phyloP scores from a whole-genome alignment of 768 basidiomycete species.

The Phanerochaete carnosa region DNA sequence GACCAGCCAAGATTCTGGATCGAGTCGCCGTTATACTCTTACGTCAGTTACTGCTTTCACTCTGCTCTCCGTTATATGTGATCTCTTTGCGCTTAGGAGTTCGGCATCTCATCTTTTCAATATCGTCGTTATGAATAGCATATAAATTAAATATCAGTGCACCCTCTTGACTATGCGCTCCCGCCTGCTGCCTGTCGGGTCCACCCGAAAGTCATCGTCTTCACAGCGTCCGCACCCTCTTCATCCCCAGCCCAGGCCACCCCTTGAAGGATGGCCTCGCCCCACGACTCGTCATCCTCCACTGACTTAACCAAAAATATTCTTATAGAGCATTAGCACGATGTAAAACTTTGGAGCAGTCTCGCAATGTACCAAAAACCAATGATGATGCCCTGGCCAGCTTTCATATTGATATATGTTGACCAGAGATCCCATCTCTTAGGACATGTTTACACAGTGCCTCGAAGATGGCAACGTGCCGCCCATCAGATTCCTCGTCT shows the following conservation, averaged over 20 bases:
- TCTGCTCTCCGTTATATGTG: constrained; percentile 29
- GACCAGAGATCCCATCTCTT: constrained; percentile 96
- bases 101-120: constrained; percentile 11
- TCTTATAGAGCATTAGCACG: constrained; percentile 40
- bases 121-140: constrained; percentile 16
- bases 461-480: constrained; percentile 77
- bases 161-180: constrained; percentile 26
- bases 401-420: constrained; percentile 96
- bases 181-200: constrained; percentile 52
- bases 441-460: constrained; percentile 91
- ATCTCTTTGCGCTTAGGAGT: constrained; percentile 16
- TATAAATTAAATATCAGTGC: constrained; percentile 15
- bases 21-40: too few species aligned
- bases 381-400: constrained; percentile 73
- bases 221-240: constrained; percentile 75
- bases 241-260: constrained; percentile 89
- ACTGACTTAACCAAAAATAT: constrained; percentile 76
- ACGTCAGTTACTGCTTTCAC: constrained; percentile 32
- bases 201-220: constrained; percentile 91
- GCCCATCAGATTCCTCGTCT: constrained; percentile 18
- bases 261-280: constrained; percentile 99
- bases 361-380: constrained; percentile 50
- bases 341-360: neutral
- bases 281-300: constrained; percentile 92
- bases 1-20: too few species aligned